These are phyloP conservation scores for Chlorella sp. DNA, from an alignment of 139 green algal genomes.

Conservation along the genomic window DNA sequence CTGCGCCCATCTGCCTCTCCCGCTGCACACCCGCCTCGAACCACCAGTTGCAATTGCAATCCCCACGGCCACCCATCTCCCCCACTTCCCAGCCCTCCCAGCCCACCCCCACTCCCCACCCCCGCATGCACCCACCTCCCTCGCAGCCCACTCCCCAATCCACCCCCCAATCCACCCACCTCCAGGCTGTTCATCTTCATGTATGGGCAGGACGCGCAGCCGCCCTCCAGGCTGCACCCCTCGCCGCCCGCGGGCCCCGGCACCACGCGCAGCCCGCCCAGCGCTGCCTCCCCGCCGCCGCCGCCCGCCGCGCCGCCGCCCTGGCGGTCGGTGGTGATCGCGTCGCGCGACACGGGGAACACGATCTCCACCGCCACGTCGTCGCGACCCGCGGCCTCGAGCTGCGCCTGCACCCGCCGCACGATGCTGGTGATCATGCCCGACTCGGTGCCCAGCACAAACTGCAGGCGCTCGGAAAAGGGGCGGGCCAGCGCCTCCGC, in stretches of 20 bases:
- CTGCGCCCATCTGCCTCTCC: too few relatives aligned
- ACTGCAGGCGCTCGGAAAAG: constrained; percentile 75
- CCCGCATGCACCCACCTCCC: too few relatives aligned
- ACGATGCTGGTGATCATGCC: constrained; percentile 99
- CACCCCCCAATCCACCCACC: too few relatives aligned
- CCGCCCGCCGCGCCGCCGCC: too few relatives aligned
- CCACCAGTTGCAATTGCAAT: too few relatives aligned
- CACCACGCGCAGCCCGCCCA: constrained; percentile 69
- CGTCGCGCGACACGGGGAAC: constrained; percentile 87
- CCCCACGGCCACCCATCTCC: too few relatives aligned
- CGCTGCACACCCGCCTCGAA: too few relatives aligned
- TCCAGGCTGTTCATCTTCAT: constrained; percentile 97
- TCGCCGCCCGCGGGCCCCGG: constrained; percentile 77
- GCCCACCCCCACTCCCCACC: too few relatives aligned
- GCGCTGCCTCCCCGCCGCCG: too few relatives aligned
- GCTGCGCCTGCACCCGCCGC: constrained; percentile 65
- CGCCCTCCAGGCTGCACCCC: constrained; percentile 90
- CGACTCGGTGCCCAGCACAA: constrained; percentile 97
- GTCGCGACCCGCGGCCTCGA: constrained; percentile 44
- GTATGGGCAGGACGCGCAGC: constrained; percentile 96
- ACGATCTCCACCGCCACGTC: constrained; percentile 95
- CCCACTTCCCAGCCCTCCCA: too few relatives aligned
- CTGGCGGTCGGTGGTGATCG: constrained; percentile 76
- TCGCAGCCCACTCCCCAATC: too few relatives aligned
- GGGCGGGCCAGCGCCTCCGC: constrained; percentile 59